phyloP scores from a whole-genome alignment of 768 basidiomycete species.

The Gelatoporia subvermispora region DNA sequence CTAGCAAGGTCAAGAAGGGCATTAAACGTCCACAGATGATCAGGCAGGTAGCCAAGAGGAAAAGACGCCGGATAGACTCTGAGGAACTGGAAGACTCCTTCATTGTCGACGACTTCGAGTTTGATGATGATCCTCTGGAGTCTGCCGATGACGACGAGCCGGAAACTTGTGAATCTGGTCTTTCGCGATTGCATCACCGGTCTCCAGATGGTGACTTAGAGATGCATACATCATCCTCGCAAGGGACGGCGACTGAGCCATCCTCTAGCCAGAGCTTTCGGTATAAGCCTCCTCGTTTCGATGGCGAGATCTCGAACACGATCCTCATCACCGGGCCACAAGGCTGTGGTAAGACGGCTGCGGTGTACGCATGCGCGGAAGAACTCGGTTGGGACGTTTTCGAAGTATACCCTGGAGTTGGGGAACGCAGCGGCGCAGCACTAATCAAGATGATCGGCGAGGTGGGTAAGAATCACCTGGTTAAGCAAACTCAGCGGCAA shows the following conservation, averaged over 20 bases:
- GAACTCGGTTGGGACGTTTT: slow-evolving; percentile 96
- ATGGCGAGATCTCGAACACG: slow-evolving; percentile 68
- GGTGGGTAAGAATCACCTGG: slow-evolving; percentile 82
- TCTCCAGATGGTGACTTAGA: neutral
- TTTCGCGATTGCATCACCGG: slow-evolving; percentile 3
- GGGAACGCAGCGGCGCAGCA: slow-evolving; percentile 77
- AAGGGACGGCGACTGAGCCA: neutral
- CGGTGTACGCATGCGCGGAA: slow-evolving; percentile 89
- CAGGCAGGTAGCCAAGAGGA: slow-evolving; percentile 45
- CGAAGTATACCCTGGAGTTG: slow-evolving; percentile 94
- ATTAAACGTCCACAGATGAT: slow-evolving; percentile 57
- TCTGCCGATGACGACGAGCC: neutral
- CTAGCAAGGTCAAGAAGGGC: slow-evolving; percentile 28
- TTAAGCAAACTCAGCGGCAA: slow-evolving; percentile 16
- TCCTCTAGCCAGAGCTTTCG: neutral
- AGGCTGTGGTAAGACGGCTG: slow-evolving; percentile 87
- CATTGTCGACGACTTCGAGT: slow-evolving; percentile 38
- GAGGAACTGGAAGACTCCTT: slow-evolving; percentile 50
- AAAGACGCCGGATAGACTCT: slow-evolving; percentile 46
- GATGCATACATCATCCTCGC: neutral
- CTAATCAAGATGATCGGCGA: slow-evolving; percentile 83
- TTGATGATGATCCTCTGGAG: slow-evolving; percentile 6
- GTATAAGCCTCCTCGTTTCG: slow-evolving; percentile 26
- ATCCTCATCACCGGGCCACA: slow-evolving; percentile 80
- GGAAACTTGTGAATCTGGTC: neutral